Evolutionary conservation across 148 eudicot species (phyloP).

Genomic region (Simmondsia chinensis): DNA sequence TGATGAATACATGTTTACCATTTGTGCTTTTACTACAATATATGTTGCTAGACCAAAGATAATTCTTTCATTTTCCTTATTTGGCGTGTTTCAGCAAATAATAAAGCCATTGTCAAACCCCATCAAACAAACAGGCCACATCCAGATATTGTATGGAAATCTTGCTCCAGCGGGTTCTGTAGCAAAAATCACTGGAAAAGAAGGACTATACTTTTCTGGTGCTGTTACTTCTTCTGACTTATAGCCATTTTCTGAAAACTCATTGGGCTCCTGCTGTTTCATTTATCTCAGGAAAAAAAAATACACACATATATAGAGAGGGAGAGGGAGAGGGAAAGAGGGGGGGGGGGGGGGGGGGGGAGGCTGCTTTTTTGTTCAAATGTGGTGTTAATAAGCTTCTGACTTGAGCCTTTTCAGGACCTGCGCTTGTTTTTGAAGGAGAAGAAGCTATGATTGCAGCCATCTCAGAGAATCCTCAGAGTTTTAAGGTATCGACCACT

Average conservation of each 20-base stretch:
- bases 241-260: not conserved
- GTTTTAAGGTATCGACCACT: conserved; percentile 89
- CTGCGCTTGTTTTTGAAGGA: conserved; percentile 95
- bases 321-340: too few relatives aligned
- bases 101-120: conserved; percentile 76
- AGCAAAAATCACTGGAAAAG: conserved; percentile 96
- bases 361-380: too few relatives aligned
- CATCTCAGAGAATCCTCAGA: conserved; percentile 60
- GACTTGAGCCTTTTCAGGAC: conserved; percentile 39
- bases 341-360: too few relatives aligned
- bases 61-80: not conserved
- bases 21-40: not conserved
- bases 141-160: conserved; percentile 87
- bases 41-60: not conserved
- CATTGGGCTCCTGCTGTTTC: not conserved
- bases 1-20: conserved; percentile 3
- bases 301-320: too few relatives aligned
- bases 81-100: conserved; percentile 51
- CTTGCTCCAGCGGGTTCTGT: conserved; percentile 98
- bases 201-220: conserved; percentile 90
- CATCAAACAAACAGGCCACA: conserved; percentile 89
- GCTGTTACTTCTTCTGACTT: conserved; percentile 6
- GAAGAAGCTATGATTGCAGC: conserved; percentile 91
- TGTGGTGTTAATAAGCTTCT: not conserved
- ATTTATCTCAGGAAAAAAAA: not conserved